phyloP scores from a whole-genome alignment of 139 green algal species.

The Coelastrella sp. region DNA sequence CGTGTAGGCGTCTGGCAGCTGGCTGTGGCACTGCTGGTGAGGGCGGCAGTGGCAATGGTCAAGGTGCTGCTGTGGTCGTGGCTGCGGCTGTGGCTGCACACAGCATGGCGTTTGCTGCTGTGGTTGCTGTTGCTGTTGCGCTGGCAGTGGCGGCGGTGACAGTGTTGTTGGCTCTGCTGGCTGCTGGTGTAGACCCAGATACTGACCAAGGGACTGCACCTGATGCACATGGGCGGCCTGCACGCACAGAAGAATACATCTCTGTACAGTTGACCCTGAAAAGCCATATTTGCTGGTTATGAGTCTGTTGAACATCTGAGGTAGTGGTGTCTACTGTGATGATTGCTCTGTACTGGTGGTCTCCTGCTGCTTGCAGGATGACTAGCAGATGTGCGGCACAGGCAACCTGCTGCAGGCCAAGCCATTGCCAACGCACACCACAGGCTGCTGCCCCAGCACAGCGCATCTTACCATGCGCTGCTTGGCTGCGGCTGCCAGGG shows the following conservation, averaged over 20 bases:
- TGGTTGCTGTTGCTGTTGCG: constrained; percentile 1
- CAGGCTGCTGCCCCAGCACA: not conserved
- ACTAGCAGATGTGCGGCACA: too few relatives aligned
- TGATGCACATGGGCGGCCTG: constrained; percentile 19
- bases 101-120: not conserved
- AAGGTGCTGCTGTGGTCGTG: constrained; percentile 10
- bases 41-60: not conserved
- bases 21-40: not conserved
- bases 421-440: not conserved
- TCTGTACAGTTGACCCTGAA: too few relatives aligned
- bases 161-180: not conserved
- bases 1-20: not conserved
- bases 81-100: constrained; percentile 8
- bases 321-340: too few relatives aligned
- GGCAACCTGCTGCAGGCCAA: too few relatives aligned
- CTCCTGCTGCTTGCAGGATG: too few relatives aligned
- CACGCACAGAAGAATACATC: not conserved
- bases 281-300: too few relatives aligned
- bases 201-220: constrained; percentile 28
- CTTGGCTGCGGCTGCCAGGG: constrained; percentile 13
- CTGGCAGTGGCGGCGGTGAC: not conserved
- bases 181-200: not conserved
- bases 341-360: too few relatives aligned
- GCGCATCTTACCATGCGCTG: constrained; percentile 13
- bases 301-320: too few relatives aligned